Conservation (phyloP, 140 eudicot genomes). For the Senecio squalidus region DNA sequence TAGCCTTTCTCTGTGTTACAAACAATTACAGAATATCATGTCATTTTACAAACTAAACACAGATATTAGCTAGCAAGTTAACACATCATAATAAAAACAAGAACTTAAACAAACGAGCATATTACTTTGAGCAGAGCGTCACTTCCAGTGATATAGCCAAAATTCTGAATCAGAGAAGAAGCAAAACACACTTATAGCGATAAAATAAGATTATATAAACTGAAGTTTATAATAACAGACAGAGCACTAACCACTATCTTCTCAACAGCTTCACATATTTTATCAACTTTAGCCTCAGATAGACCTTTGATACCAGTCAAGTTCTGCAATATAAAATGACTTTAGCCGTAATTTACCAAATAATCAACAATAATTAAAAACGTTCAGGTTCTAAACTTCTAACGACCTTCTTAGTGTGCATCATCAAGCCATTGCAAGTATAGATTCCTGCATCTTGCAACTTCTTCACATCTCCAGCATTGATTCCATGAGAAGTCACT, state of each 20-base stretch:
- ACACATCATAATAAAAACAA: slow-evolving; percentile 3
- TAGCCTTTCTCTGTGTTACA: slow-evolving; percentile 69
- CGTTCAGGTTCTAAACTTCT: background rate
- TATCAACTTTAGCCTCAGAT: slow-evolving; percentile 98
- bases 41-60: slow-evolving; percentile 7
- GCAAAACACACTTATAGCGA: background rate
- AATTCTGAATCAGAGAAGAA: slow-evolving; percentile 46
- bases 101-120: slow-evolving; percentile 5
- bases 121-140: slow-evolving; percentile 81
- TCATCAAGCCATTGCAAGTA: slow-evolving; percentile 82
- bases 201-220: slow-evolving; percentile 1
- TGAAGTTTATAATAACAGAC: background rate
- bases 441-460: slow-evolving; percentile 81
- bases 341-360: slow-evolving; percentile 6
- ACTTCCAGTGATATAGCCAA: slow-evolving; percentile 95
- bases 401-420: slow-evolving; percentile 92
- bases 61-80: background rate
- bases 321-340: slow-evolving; percentile 30
- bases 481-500: slow-evolving; percentile 92
- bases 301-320: slow-evolving; percentile 96
- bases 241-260: slow-evolving; percentile 77
- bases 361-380: slow-evolving; percentile 5
- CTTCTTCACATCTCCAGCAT: slow-evolving; percentile 86
- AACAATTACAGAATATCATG: slow-evolving; percentile 17
- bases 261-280: slow-evolving; percentile 98